Base-by-base conservation (phyloP, 2,329 filamentous ascomycete genomes). In the Chaetomium olivaceum region DNA sequence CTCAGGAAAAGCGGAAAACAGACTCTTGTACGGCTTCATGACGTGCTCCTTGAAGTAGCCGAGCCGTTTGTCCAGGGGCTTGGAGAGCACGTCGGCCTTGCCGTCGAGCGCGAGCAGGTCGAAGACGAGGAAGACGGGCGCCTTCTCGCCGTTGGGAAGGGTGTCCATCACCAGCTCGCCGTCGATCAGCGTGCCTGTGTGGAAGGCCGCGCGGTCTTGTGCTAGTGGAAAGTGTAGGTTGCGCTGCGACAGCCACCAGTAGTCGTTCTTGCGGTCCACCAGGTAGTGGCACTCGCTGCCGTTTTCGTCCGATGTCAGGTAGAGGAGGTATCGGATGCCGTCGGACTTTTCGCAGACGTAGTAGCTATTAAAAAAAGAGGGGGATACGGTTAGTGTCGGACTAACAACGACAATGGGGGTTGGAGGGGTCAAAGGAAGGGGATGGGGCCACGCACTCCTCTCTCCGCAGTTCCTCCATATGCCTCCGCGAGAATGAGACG, bases 291-390 rank as follows among this genome's bases (percentile, higher is more conserved):
- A 85, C 76, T 96, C 92, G 58, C 75, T 71, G 62, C 80, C 81
- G 6, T 80, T 76, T 51, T 88, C 84, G 74, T 90, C 89, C 8
- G 81, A 77, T 59, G 91, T 92, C 70, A 95, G 88, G 81, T 96
- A 98, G 70, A 99, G 86, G n/a, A 99, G 86, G 77, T 96, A 97
- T 69, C 95, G 89, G 69, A 98, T 92, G 62, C 95, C 95, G 76
- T 99, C 95, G 0, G 94, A 97, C 81, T 99, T 99, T 79, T 99
- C 95, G 82, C 94, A 97, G 70, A 99, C 91, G 76, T 93, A 99
- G 81, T 98, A 99, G 78, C 88, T 90, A 6, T 48, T 31, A 6
- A n/a, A 21, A 33, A 27, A 14, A 21, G n/a, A 29, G 14, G 25
- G 51, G 51, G 25, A 3, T 4, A 33, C 3, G 43, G 61, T 63